Percentiles rank a stretch among this genome's conserved stretches.
phyloP scores from a whole-genome alignment of 1,139 yeast genomes.

The Saccharomycopsis hybrid region DNA sequence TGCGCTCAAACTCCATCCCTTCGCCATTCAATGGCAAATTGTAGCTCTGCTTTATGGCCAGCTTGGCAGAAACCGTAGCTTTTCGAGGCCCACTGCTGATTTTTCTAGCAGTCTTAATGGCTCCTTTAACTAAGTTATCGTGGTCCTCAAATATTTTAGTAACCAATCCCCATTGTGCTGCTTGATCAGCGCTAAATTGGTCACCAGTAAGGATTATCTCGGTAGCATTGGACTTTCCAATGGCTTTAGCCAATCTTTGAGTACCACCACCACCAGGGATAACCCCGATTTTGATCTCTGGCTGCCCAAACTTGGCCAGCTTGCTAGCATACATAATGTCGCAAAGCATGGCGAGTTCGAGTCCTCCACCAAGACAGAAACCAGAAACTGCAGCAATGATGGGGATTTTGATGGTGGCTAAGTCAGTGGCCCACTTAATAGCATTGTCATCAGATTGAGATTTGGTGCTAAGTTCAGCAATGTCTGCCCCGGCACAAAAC shows the following conservation, averaged over 20 bases:
- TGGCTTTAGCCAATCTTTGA: conserved; percentile 39
- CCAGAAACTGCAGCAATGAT: conserved; percentile 48
- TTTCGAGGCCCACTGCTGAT: conserved; percentile 37
- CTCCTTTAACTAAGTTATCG: conserved; percentile 34
- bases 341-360: conserved; percentile 45
- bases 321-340: conserved; percentile 46
- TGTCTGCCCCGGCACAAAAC: conserved; percentile 49
- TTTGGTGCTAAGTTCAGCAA: conserved; percentile 39
- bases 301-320: conserved; percentile 46
- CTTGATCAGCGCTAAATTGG: conserved; percentile 38
- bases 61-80: conserved; percentile 43
- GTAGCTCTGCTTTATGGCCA: conserved; percentile 36
- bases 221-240: conserved; percentile 45
- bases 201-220: conserved; percentile 43
- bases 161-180: conserved; percentile 44
- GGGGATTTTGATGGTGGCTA: conserved; percentile 35
- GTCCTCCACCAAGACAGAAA: conserved; percentile 44
- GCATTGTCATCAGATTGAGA: conserved; percentile 23
- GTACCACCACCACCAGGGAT: conserved; percentile 52
- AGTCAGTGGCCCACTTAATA: conserved; percentile 22
- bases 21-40: conserved; percentile 31
- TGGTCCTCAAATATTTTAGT: conserved; percentile 36
- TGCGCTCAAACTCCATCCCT: conserved; percentile 39
- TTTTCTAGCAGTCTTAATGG: conserved; percentile 38
- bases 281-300: conserved; percentile 46